Base-by-base conservation (phyloP, 2,329 filamentous ascomycete species). In the Niveomyces coronatus region DNA sequence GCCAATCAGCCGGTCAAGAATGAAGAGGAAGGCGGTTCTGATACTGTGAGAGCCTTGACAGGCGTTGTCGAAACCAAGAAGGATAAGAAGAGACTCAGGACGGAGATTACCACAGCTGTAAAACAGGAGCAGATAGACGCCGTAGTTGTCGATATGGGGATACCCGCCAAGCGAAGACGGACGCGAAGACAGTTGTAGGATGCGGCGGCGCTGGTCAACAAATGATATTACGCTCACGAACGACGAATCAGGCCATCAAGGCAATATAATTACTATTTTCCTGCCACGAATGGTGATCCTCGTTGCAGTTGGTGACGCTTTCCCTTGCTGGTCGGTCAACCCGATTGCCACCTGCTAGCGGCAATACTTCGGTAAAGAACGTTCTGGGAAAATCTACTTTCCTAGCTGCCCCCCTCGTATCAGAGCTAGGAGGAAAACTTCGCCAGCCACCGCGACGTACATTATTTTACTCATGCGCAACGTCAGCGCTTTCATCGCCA, bases 1-100 rank as follows among this genome's bases (percentile, higher is more conserved):
- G 81, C 87, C 0, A 82, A 85, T 47, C 70, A 73, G 13, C 39
- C 42, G 10, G 35, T 42, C 9, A 48, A 53, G 22, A 20, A 44
- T 20, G 43, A 43, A 15, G 15, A 10, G 22, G 43, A 43, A 15
- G 15, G 10, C 2, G 27, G 14, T 33, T 17, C 24, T 6, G 31
- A 42, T 9, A 13, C 14, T 15, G 18, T 29, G 27, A 18, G 10
- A 31, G 5, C 15, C 20, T 14, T 7, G 14, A n/a, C 22, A 35
- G 15, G 13, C 1, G 22, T 13, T 24, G 4, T 39, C 47, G 9
- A 34, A 45, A n/a, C n/a, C 11, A 51, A 32, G 31, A 40, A 51
- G 24, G 27, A 44, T 6, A 48, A 54, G 29, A 47, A 51, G 18
- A 41, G 47, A 13, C 46, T 46, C 27, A 45, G 46, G 14, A 45